Conservation (phyloP, 2,329 filamentous ascomycete genomes). For the Myotisia sp. region DNA sequence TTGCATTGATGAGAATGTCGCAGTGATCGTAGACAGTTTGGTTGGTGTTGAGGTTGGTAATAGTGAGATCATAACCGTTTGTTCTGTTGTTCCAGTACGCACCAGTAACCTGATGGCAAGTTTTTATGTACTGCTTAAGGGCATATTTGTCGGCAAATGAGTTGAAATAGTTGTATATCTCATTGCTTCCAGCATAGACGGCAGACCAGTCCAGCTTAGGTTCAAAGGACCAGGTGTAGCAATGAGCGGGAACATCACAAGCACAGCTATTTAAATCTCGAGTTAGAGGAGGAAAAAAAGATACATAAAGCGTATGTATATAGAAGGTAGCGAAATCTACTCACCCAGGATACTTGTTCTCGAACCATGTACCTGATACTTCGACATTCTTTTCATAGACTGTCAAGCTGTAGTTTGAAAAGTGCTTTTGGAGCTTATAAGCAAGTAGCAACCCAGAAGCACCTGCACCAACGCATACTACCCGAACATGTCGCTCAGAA, state of each 20-base stretch:
- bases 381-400: constrained; percentile 58
- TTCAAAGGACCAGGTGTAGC: constrained; percentile 47
- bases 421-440: constrained; percentile 51
- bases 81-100: neutral
- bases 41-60: neutral
- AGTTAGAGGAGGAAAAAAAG: neutral
- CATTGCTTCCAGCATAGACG: constrained; percentile 47
- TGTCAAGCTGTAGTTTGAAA: constrained; percentile 50
- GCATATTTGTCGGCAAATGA: constrained; percentile 47
- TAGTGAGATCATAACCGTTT: neutral
- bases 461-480: constrained; percentile 38
- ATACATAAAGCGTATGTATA: neutral
- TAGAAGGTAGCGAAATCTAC: neutral
- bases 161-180: constrained; percentile 57
- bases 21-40: constrained; percentile 14
- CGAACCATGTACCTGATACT: constrained; percentile 42
- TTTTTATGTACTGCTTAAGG: constrained; percentile 33
- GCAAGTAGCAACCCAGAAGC: constrained; percentile 51
- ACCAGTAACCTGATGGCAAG: neutral
- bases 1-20: constrained; percentile 25
- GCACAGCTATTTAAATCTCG: constrained; percentile 14
- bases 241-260: constrained; percentile 57
- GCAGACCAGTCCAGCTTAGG: constrained; percentile 2
- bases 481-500: neutral
- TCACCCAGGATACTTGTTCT: constrained; percentile 20